A percentile compares a stretch with the other conserved stretches of the same genome.
These are phyloP conservation scores for Nannochloropsis gaditana DNA, from an alignment of 108 stramenopile genomes.

Conservation along the genomic window DNA sequence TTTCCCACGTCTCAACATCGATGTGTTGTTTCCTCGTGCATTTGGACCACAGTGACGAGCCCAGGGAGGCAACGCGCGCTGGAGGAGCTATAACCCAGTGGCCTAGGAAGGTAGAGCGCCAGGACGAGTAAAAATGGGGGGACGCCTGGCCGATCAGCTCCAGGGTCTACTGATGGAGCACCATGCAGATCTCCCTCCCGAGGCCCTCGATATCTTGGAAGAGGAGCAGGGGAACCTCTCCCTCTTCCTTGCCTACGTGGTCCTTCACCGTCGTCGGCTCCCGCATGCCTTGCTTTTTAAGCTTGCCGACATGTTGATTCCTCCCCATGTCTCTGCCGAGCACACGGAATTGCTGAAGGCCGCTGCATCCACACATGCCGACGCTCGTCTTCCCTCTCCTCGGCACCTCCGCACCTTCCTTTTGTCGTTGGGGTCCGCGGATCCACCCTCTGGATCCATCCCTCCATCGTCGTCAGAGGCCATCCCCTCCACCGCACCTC, in stretches of 20 bases:
- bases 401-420: constrained; percentile 6
- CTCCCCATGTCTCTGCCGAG: not conserved
- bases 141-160: not conserved
- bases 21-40: too few species aligned
- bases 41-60: too few species aligned
- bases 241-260: not conserved
- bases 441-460: not conserved
- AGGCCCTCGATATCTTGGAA: not conserved
- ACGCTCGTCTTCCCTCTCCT: not conserved
- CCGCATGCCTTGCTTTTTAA: not conserved
- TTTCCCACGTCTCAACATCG: too few species aligned
- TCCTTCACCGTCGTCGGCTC: not conserved
- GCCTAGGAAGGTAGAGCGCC: too few species aligned
- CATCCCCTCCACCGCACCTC: not conserved
- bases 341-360: not conserved
- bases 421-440: not conserved
- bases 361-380: not conserved
- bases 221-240: not conserved
- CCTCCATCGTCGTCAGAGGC: not conserved
- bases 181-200: not conserved
- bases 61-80: too few species aligned
- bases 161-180: not conserved
- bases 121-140: not conserved
- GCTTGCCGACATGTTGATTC: not conserved
- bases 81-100: too few species aligned